These are phyloP conservation scores for Amanita jacksonii DNA, from an alignment of 768 basidiomycete genomes.

Conservation along the genomic window DNA sequence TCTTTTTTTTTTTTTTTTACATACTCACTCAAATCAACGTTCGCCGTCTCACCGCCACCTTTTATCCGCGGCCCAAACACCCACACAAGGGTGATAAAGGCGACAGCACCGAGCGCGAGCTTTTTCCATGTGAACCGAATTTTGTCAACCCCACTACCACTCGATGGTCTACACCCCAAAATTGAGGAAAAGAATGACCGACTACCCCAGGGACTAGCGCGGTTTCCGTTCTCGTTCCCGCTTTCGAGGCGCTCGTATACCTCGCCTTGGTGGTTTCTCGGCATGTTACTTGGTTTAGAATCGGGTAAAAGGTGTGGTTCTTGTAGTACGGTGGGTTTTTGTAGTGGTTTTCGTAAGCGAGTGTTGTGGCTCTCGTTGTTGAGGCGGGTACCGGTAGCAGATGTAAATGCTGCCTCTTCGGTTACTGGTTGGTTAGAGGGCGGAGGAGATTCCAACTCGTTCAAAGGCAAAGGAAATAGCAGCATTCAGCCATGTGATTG, in stretches of 20 bases:
- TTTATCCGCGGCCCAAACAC: slow-evolving; percentile 46
- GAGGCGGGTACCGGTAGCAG: background rate
- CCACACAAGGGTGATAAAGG: slow-evolving; percentile 54
- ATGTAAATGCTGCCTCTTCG: background rate
- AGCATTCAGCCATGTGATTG: too few species aligned
- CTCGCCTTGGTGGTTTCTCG: background rate
- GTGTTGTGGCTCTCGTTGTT: too few species aligned
- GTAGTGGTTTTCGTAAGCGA: background rate
- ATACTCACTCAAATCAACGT: slow-evolving; percentile 12
- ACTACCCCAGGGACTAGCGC: too few species aligned
- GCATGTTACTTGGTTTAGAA: too few species aligned
- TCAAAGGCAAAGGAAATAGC: too few species aligned
- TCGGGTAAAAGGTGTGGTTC: too few species aligned
- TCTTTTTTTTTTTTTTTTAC: too few species aligned
- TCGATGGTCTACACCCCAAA: too few species aligned
- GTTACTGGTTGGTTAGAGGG: background rate
- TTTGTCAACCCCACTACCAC: background rate
- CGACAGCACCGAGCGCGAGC: slow-evolving; percentile 47
- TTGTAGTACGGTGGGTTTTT: background rate
- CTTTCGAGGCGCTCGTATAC: slow-evolving; percentile 4
- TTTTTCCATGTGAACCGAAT: slow-evolving; percentile 52
- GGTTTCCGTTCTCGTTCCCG: too few species aligned
- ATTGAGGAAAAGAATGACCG: too few species aligned
- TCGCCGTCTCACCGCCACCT: slow-evolving; percentile 14
- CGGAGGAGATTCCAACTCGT: slow-evolving; percentile 1